phyloP scores from a whole-genome alignment of 352 stramenopile genomes.

The Phytophthora uliginosa region DNA sequence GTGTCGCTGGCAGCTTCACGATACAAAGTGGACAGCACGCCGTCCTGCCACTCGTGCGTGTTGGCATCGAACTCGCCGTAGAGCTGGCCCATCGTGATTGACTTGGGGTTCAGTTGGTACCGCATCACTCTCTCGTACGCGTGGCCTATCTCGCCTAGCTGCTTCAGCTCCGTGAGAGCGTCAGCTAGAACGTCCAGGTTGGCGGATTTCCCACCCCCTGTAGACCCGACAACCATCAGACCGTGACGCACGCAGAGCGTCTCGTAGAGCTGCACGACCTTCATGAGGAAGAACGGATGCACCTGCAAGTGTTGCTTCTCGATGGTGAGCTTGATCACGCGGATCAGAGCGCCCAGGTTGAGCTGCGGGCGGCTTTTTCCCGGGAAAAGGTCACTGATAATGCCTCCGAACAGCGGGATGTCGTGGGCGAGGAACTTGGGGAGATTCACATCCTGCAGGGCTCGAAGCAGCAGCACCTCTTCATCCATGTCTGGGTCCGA shows the following conservation, averaged over 20 bases:
- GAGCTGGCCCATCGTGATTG: slow-evolving; percentile 96
- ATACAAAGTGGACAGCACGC: slow-evolving; percentile 93
- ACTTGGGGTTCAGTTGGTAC: slow-evolving; percentile 96
- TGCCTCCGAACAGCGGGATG: slow-evolving; percentile 95
- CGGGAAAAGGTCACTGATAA: slow-evolving; percentile 96
- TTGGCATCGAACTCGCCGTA: slow-evolving; percentile 97
- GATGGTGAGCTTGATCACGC: slow-evolving; percentile 91
- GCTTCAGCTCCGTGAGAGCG: slow-evolving; percentile 89
- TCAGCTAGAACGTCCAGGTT: slow-evolving; percentile 91
- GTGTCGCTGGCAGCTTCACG: slow-evolving; percentile 91
- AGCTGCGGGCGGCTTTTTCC: slow-evolving; percentile 90
- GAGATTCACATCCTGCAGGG: slow-evolving; percentile 96
- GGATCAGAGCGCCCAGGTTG: slow-evolving; percentile 90
- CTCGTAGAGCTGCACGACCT: slow-evolving; percentile 96
- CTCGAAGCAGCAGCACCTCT: slow-evolving; percentile 93
- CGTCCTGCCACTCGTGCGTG: slow-evolving; percentile 96
- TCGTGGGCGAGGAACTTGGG: slow-evolving; percentile 97
- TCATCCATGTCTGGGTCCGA: slow-evolving; percentile 95
- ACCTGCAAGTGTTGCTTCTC: slow-evolving; percentile 87
- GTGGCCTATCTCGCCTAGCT: slow-evolving; percentile 74
- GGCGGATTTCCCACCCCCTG: slow-evolving; percentile 93
- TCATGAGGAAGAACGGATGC: slow-evolving; percentile 94
- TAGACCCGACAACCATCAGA: slow-evolving; percentile 96
- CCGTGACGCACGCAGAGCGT: slow-evolving; percentile 96
- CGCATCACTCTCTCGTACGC: slow-evolving; percentile 90